Evolutionary conservation across 1,139 yeast genomes (phyloP).

Genomic region (Candida albicans): DNA sequence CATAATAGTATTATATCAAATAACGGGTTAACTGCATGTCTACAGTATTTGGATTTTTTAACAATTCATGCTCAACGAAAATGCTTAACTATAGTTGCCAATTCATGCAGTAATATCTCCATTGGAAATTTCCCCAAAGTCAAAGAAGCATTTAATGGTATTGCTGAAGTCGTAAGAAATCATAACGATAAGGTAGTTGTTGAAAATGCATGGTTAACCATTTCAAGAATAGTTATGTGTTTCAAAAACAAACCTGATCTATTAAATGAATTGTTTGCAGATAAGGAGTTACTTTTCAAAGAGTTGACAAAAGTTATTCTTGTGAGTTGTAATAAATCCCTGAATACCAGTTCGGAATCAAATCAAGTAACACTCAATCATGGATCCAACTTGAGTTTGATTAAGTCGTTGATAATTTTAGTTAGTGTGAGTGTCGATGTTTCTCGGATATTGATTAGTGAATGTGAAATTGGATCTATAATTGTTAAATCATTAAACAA

Average conservation of each 20-base stretch:
- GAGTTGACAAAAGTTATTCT: constrained; percentile 29
- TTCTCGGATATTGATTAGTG: constrained; percentile 38
- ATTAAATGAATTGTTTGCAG: constrained; percentile 47
- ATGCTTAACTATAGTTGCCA: constrained; percentile 75
- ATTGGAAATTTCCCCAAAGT: constrained; percentile 46
- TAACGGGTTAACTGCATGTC: constrained; percentile 66
- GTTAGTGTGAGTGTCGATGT: constrained; percentile 41
- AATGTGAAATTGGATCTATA: constrained; percentile 42
- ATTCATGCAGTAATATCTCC: constrained; percentile 60
- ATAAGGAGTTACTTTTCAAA: constrained; percentile 25
- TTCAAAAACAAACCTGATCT: constrained; percentile 46
- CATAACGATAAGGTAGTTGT: constrained; percentile 63
- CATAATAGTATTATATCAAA: constrained; percentile 50
- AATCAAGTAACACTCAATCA: constrained; percentile 27
- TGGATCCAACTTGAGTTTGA: constrained; percentile 37
- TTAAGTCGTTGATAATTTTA: constrained; percentile 43
- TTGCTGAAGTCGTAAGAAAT: constrained; percentile 61
- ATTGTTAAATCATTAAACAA: constrained; percentile 47
- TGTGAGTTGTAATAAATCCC: constrained; percentile 31
- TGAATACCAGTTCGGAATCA: constrained; percentile 17
- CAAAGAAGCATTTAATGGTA: constrained; percentile 57
- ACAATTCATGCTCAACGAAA: constrained; percentile 88
- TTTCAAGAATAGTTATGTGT: constrained; percentile 60
- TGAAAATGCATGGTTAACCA: constrained; percentile 68
- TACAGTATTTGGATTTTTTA: constrained; percentile 82